Evolutionary conservation across 1,284 basidiomycete genomes (phyloP).

Genomic region (Irpex sp.): DNA sequence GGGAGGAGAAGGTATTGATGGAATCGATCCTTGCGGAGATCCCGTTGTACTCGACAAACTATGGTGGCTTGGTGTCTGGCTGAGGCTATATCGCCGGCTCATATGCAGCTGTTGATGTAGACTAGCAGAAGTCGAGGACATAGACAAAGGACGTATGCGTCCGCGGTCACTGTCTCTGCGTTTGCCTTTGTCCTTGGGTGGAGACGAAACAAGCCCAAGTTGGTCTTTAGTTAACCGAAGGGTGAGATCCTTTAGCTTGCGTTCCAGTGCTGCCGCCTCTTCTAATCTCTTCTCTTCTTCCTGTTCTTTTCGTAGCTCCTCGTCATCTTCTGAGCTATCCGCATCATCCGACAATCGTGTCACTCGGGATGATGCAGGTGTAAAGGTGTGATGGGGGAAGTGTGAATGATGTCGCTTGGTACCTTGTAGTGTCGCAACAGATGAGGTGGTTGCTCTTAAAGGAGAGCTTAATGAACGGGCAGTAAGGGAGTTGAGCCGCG

Average conservation of each 20-base stretch:
- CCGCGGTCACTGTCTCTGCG: conserved; percentile 41
- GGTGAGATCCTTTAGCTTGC: conserved; percentile 63
- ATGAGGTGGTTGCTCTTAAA: conserved; percentile 60
- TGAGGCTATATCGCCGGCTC: conserved; percentile 12
- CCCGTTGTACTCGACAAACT: conserved; percentile 61
- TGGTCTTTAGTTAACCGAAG: conserved; percentile 68
- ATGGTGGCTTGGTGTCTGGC: conserved; percentile 40
- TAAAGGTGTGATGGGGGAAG: conserved; percentile 35
- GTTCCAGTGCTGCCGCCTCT: conserved; percentile 60
- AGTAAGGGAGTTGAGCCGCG: conserved; percentile 60
- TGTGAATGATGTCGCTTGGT: conserved; percentile 30
- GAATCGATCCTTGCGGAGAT: conserved; percentile 73
- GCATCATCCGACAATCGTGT: background rate
- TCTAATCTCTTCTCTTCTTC: conserved; percentile 63
- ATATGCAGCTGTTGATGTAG: conserved; percentile 12
- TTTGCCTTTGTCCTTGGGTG: conserved; percentile 21
- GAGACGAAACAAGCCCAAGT: conserved; percentile 63
- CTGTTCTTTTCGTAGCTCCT: conserved; percentile 56
- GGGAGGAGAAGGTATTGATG: conserved; percentile 71
- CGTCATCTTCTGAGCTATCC: conserved; percentile 34
- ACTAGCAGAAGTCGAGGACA: conserved; percentile 25
- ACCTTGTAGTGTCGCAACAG: conserved; percentile 62
- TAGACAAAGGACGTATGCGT: conserved; percentile 37
- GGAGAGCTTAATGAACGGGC: conserved; percentile 35
- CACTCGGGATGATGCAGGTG: conserved; percentile 47